Evolutionary conservation across 257 asterid species (phyloP), one percentile per base, ranked within the genome.

Genomic region (Datura wrightii): DNA sequence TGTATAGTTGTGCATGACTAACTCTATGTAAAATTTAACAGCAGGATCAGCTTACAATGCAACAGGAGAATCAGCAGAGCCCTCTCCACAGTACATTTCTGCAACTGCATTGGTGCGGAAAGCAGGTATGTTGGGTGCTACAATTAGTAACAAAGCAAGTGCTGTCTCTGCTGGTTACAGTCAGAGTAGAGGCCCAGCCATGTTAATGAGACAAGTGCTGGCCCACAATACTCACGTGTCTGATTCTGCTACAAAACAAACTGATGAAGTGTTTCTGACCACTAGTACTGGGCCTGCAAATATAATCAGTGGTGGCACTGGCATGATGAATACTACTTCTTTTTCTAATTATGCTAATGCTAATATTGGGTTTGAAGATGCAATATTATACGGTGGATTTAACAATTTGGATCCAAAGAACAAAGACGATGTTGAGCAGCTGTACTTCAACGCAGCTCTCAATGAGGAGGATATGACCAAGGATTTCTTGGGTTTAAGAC

Each of bases 31-130:
- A 52, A 52, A 10, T 9, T 39, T 39, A 39, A 39, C 31, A 24
- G 8, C 55, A 71, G 55, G 36, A 69, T 13, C 6, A 24, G 31
- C 0, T 24, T 24, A 24, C 31, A 24, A 24, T 24, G 31, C 31
- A 24, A 24, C 31, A 53, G 81, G 81, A 76, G 90, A 63, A 39
- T 4, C 4, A 39, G 42, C 42, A 83, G 31, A 24, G 31, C 31
- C 88, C 46, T 89, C 92, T 2, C 91, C 95, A 10, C 96, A 24
- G 31, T 24, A 91, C 89, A 89, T 92, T 55, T 93, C 98, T 71
- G 99, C 99, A 80, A 94, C 99, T 34, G 96, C 98, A 69, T 83
- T 96, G 91, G 88, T 96, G 87, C 99, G 94, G 91, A 94, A 91
- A 84, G 98, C 98, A 85, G 93, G 93, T 14, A 91, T 93, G 86